Percentiles rank a stretch among this genome's conserved stretches.
These are phyloP conservation scores for Skeletonema costatum DNA, from an alignment of 108 stramenopile species.

Conservation along the genomic window DNA sequence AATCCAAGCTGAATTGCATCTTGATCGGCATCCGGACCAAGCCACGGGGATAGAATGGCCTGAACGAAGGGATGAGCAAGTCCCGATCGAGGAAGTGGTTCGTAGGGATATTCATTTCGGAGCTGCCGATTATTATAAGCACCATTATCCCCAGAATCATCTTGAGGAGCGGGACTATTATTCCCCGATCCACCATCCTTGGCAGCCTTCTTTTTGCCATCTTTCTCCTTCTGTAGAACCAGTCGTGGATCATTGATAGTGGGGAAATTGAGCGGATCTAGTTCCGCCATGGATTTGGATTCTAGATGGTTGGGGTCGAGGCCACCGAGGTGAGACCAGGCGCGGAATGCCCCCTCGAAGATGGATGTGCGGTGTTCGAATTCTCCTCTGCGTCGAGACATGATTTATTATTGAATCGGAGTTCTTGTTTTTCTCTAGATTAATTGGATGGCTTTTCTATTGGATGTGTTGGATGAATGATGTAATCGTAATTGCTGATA, in stretches of 20 bases:
- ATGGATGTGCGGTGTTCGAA: slow-evolving; percentile 93
- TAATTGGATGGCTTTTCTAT: neutral
- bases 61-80: slow-evolving; percentile 90
- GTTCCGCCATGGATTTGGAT: slow-evolving; percentile 52
- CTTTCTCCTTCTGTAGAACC: slow-evolving; percentile 10
- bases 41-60: slow-evolving; percentile 88
- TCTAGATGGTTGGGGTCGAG: slow-evolving; percentile 79
- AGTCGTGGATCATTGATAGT: slow-evolving; percentile 62
- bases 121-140: neutral
- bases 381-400: slow-evolving; percentile 91
- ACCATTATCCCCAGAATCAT: neutral
- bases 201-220: slow-evolving; percentile 4
- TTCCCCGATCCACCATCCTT: slow-evolving; percentile 9
- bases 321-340: slow-evolving; percentile 90
- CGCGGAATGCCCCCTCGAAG: slow-evolving; percentile 92
- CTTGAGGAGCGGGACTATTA: neutral
- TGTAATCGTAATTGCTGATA: no score
- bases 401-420: slow-evolving; percentile 8
- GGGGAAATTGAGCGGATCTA: slow-evolving; percentile 77
- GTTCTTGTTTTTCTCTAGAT: neutral
- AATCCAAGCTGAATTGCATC: slow-evolving; percentile 88
- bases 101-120: slow-evolving; percentile 78
- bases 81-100: slow-evolving; percentile 86
- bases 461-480: neutral
- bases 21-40: slow-evolving; percentile 88